Base-by-base conservation (phyloP, 2,329 filamentous ascomycete genomes). In the Furcasterigmium furcatum region DNA sequence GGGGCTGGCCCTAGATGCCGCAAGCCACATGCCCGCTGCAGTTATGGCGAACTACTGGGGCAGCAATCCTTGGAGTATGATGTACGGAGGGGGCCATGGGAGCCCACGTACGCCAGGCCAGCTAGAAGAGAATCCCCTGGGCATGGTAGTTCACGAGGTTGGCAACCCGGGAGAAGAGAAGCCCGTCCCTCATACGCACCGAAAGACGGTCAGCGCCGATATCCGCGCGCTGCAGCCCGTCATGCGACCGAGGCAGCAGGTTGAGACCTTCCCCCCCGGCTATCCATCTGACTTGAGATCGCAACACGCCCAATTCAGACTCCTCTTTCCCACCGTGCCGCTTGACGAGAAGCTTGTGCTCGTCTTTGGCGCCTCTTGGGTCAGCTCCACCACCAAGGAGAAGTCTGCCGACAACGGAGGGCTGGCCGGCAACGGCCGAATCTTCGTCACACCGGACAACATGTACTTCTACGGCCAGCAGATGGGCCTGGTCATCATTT, bases 401-500 rank as follows among this genome's bases (percentile, higher is more conserved):
- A 67, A 70, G 16, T 67, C 70, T 8, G 63, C 66, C 4, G 68
- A 69, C 14, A 56, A 60, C 1, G 62, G 32, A 20, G 64, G 60
- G 49, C 89, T 97, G 54, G 68, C 74, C 19, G 77, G 78, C 16
- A 79, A 79, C 45, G 79, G 94, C 1, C 82, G 94, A 44, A 84
- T 95, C 20, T 99, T 95, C 62, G 84, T 96, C 48, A 97, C 92
- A 1, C 77, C 85, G 0, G 84, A 86, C 50, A 87, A 91, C 52
- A 84, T 99, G 62, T 97, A 95, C 65, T 97, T 99, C 61, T 99
- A 96, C 67, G 95, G 91, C 56, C 88, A 97, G 59, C 88, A 96
- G 60, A 84, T 96, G 62, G 94, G 94, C 6, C 77, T 99, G 6
- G 87, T 97, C 1, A 76, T 96, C 29, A 88, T 92, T 1, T 92